Percentiles rank a stretch among this genome's conserved stretches.
Evolutionary conservation across 208 protist genomes (phyloP).

Genomic region (Tritrichomonas foetus): DNA sequence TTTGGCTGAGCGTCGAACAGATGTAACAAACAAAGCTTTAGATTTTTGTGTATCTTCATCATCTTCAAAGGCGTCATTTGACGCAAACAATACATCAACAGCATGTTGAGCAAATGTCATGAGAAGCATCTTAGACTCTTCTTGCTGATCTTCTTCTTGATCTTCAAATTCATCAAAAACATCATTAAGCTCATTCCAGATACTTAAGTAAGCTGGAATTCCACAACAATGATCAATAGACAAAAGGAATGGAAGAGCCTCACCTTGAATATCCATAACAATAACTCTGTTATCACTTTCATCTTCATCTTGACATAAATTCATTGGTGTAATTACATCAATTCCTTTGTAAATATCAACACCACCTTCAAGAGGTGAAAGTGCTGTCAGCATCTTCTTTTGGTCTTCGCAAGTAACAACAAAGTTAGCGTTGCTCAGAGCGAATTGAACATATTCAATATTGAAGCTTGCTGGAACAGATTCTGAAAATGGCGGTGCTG

Average conservation of each 20-base stretch:
- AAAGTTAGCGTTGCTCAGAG: not conserved
- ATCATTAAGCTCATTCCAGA: not conserved
- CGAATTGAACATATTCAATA: not conserved
- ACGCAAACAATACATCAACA: not conserved
- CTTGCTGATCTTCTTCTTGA: not conserved
- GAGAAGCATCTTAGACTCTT: not conserved
- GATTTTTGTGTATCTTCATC: too few species aligned
- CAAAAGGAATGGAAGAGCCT: not conserved
- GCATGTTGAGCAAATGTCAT: not conserved
- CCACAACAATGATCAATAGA: not conserved
- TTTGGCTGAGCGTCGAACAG: too few species aligned
- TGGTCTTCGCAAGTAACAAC: not conserved
- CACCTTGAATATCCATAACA: not conserved
- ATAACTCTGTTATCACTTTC: not conserved
- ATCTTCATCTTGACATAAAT: too few species aligned
- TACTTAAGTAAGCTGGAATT: not conserved
- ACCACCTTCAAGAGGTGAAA: not conserved
- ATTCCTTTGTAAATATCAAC: not conserved
- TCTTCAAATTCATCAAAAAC: not conserved
- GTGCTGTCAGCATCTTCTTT: not conserved
- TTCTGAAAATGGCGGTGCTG: not conserved
- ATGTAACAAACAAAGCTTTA: too few species aligned
- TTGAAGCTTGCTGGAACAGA: too few species aligned
- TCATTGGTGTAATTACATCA: not conserved
- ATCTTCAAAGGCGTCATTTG: too few species aligned